A percentile compares a stretch with the other conserved stretches of the same genome.
phyloP scores from a whole-genome alignment of 208 protist genomes.

The Leishmania tarentolae region DNA sequence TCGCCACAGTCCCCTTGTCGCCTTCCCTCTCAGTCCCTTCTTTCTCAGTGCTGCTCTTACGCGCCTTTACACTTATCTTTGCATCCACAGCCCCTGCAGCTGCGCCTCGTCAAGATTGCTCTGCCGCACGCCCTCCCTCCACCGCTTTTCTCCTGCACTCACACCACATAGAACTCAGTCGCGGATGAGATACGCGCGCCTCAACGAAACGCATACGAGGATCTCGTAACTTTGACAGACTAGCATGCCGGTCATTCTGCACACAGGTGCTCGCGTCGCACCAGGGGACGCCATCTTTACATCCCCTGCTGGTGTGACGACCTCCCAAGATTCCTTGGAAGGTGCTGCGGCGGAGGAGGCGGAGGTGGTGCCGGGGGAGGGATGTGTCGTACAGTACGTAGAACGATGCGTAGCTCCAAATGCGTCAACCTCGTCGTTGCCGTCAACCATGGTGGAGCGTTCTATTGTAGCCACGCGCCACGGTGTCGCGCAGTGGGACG shows the following conservation, averaged over 20 bases:
- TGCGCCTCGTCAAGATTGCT: not conserved
- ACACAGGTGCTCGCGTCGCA: slow-evolving; percentile 38
- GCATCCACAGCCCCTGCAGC: not conserved
- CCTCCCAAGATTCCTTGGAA: not conserved
- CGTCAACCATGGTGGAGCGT: slow-evolving; percentile 11
- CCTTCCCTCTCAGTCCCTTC: not conserved
- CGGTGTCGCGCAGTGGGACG: slow-evolving; percentile 80
- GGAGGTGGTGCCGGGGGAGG: slow-evolving; percentile 49
- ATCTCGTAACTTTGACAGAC: not conserved
- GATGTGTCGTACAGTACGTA: slow-evolving; percentile 55
- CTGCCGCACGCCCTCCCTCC: not conserved
- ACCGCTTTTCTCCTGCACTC: not conserved
- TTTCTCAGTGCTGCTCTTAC: not conserved
- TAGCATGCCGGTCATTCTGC: slow-evolving; percentile 25
- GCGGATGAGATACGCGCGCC: not conserved
- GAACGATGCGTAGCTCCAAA: not conserved
- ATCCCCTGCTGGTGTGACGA: slow-evolving; percentile 1
- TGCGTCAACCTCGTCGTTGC: not conserved
- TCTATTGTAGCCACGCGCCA: slow-evolving; percentile 48
- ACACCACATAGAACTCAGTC: no score
- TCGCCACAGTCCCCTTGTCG: not conserved
- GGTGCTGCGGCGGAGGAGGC: not conserved
- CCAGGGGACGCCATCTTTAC: slow-evolving; percentile 64
- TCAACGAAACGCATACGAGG: not conserved
- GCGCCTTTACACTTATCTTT: not conserved